A percentile compares a stretch with the other conserved stretches of the same genome.
phyloP scores from a whole-genome alignment of 352 stramenopile species.

The Phytophthora sp. region DNA sequence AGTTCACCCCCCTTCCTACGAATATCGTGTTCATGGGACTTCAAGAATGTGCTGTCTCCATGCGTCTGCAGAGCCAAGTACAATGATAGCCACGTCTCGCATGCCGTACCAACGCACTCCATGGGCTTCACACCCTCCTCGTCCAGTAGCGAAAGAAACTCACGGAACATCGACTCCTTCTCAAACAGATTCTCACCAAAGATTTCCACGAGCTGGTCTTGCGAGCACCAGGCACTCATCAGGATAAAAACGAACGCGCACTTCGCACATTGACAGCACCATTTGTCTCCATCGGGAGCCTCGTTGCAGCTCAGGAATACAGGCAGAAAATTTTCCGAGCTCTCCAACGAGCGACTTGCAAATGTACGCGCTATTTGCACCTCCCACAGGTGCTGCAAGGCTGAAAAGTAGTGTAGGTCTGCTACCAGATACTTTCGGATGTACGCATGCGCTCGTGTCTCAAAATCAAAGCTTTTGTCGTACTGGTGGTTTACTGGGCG shows the following conservation, averaged over 20 bases:
- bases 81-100: slow-evolving; percentile 45
- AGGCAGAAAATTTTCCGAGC: slow-evolving; percentile 31
- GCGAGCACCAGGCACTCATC: slow-evolving; percentile 41
- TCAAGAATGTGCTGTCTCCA: slow-evolving; percentile 26
- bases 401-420: slow-evolving; percentile 52
- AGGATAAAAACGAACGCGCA: slow-evolving; percentile 52
- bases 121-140: slow-evolving; percentile 47
- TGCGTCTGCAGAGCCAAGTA: slow-evolving; percentile 32
- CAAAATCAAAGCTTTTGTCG: slow-evolving; percentile 57
- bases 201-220: slow-evolving; percentile 27
- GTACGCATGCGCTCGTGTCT: slow-evolving; percentile 36
- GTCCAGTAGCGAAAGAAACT: slow-evolving; percentile 34
- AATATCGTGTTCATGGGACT: slow-evolving; percentile 20
- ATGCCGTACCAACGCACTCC: slow-evolving; percentile 47
- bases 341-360: slow-evolving; percentile 29
- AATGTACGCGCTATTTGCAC: slow-evolving; percentile 51
- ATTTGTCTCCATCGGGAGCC: slow-evolving; percentile 37
- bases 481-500: slow-evolving; percentile 50
- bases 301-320: slow-evolving; percentile 58
- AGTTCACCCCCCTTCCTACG: slow-evolving; percentile 24
- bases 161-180: slow-evolving; percentile 32
- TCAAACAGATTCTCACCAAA: slow-evolving; percentile 46
- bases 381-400: slow-evolving; percentile 50
- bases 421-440: slow-evolving; percentile 42
- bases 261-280: slow-evolving; percentile 51